Percentiles rank a stretch among this genome's conserved stretches.
phyloP scores from a whole-genome alignment of 2,329 filamentous ascomycete genomes.

The Sarocladiaceae sp. region DNA sequence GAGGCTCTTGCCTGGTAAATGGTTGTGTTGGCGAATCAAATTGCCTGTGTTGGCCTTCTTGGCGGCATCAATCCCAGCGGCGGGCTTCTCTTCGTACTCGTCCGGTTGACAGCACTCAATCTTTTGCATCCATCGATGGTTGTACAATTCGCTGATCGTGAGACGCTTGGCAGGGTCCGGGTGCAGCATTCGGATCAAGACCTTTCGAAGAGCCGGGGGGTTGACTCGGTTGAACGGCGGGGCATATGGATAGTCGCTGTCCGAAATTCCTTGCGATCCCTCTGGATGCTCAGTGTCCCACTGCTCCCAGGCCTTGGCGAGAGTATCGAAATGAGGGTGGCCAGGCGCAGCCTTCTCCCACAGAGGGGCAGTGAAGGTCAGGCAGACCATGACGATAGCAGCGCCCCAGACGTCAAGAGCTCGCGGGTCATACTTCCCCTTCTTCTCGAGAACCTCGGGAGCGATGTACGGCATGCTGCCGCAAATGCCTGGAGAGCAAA shows the following conservation, averaged over 20 bases:
- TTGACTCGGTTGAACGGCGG: constrained; percentile 61
- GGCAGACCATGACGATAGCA: constrained; percentile 74
- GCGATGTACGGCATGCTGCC: constrained; percentile 83
- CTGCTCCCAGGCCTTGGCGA: constrained; percentile 61
- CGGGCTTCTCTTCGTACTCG: constrained; percentile 54
- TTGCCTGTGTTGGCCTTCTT: constrained; percentile 32
- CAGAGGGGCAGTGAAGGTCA: constrained; percentile 65
- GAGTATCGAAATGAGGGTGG: constrained; percentile 55
- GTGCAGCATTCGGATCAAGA: constrained; percentile 77
- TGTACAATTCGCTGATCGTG: constrained; percentile 61
- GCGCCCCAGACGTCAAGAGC: constrained; percentile 82
- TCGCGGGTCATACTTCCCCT: constrained; percentile 62
- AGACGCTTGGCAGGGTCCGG: constrained; percentile 67
- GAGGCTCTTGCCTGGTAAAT: constrained; percentile 40
- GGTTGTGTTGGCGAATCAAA: constrained; percentile 54
- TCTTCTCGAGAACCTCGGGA: constrained; percentile 72
- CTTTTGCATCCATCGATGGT: constrained; percentile 64
- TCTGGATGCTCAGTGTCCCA: constrained; percentile 52
- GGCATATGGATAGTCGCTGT: constrained; percentile 60
- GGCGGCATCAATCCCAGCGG: constrained; percentile 54
- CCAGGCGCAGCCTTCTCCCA: constrained; percentile 63
- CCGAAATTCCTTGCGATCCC: constrained; percentile 33
- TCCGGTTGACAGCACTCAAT: constrained; percentile 76
- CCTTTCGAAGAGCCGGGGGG: constrained; percentile 60
- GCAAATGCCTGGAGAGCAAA: constrained; percentile 74